These are phyloP conservation scores for Brassica hybrid DNA, from an alignment of 441 rosid genomes.

Conservation along the genomic window DNA sequence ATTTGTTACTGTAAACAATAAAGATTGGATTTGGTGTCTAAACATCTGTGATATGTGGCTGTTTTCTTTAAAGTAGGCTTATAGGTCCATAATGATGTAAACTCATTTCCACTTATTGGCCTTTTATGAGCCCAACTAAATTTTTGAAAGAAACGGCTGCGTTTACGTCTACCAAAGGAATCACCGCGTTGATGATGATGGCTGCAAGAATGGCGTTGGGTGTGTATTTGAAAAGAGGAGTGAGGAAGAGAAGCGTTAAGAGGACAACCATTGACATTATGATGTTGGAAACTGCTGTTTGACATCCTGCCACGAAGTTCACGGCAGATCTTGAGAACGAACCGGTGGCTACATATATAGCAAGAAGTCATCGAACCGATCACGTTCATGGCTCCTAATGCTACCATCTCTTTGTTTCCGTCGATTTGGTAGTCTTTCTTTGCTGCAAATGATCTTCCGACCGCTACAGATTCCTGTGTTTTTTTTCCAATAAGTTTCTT, in stretches of 20 bases:
- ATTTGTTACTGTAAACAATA: too few relatives aligned
- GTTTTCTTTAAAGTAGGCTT: too few relatives aligned
- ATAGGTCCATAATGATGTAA: too few relatives aligned
- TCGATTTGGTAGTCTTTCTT: conserved; percentile 93
- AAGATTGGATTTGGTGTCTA: too few relatives aligned
- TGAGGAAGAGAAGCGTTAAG: conserved; percentile 75
- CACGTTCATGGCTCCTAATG: conserved; percentile 88
- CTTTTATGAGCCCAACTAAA: too few relatives aligned
- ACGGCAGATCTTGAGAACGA: conserved; percentile 98
- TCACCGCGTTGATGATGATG: conserved; percentile 85
- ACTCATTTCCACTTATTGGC: too few relatives aligned
- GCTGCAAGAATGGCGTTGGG: conserved; percentile 94
- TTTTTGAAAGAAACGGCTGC: conserved; percentile 48
- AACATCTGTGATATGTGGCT: too few relatives aligned
- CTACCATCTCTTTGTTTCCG: conserved; percentile 97
- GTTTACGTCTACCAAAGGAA: conserved; percentile 66
- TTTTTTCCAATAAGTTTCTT: neutral
- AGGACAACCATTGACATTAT: conserved; percentile 83
- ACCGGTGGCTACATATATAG: conserved; percentile 82
- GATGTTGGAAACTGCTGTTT: conserved; percentile 85
- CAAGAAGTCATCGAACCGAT: conserved; percentile 97
- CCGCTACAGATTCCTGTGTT: conserved; percentile 85
- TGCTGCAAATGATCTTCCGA: conserved; percentile 92
- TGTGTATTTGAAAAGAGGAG: conserved; percentile 94
- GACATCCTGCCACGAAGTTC: conserved; percentile 92